Evolutionary conservation across 768 basidiomycete genomes (phyloP), one percentile per base, ranked within the genome.

Genomic region (Xanthoconium purpureum): DNA sequence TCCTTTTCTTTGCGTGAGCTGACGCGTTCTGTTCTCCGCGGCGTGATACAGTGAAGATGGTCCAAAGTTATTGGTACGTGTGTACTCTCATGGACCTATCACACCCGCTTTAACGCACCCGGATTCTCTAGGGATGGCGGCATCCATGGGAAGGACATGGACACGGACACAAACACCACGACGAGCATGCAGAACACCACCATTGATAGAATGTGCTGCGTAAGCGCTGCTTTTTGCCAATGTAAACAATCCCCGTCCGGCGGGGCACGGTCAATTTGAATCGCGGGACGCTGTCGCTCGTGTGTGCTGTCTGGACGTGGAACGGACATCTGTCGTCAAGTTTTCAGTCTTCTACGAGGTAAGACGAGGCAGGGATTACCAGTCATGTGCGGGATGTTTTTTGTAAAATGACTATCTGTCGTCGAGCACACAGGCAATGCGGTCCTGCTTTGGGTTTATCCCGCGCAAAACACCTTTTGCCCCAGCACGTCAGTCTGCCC

Each of bases 91-190:
- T 30, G 28, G 5, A 40, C 36, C 53, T 30, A 4, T 24, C 24
- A 39, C 36, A 13, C 11, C 18, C n/a, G 5, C 35, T 17, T 35
- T 37, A 5, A 28, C 29, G 10, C 28, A 5, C 6, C 32, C 40
- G 42, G 11, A 33, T 46, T 53, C 45, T 61, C 14, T 52, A 85
- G 84, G 83, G 83, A 30, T 73, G 77, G 57, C 84, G 70, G 60
- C 84, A 85, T 71, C 84, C 84, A 54, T 85, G 84, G 84, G 84
- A 85, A 63, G 81, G 76, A 20, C 84, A 84, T 55, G 81, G 79
- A 3, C 78, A 81, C 56, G 81, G 79, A 3, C 78, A 81, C 58
- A 77, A 73, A 39, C 76, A 76, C 53, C 58, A 61, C 47, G 72
- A 74, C 40, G 75, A 66, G 36, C 71, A 73, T 37, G 65, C 65